Evolutionary conservation across 495 filamentous ascomycete species (phyloP).

Genomic region (Filosporella fistucella): DNA sequence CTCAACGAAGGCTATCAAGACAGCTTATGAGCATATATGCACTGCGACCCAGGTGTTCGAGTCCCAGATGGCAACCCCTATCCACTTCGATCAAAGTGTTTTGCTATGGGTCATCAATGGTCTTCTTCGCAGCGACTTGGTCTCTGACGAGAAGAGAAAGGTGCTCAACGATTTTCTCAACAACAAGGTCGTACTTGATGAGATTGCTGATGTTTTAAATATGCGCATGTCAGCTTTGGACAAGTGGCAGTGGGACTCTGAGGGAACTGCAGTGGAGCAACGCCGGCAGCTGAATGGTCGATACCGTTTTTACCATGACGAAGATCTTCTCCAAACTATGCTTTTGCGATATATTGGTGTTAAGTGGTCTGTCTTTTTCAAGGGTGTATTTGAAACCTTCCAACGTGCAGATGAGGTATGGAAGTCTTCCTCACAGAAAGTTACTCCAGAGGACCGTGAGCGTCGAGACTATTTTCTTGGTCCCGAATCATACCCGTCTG

Average conservation of each 20-base stretch:
- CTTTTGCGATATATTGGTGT: slow-evolving; percentile 60
- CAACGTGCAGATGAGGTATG: slow-evolving; percentile 31
- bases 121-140: slow-evolving; percentile 48
- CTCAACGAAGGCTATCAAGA: slow-evolving; percentile 22
- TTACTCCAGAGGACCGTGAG: slow-evolving; percentile 39
- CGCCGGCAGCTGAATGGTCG: slow-evolving; percentile 57
- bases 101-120: slow-evolving; percentile 48
- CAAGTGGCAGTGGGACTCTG: slow-evolving; percentile 50
- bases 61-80: slow-evolving; percentile 25
- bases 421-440: slow-evolving; percentile 29
- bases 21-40: slow-evolving; percentile 38
- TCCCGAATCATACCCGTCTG: background rate
- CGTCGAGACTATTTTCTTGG: slow-evolving; percentile 45
- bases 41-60: slow-evolving; percentile 39
- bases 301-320: slow-evolving; percentile 60
- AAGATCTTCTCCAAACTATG: slow-evolving; percentile 59
- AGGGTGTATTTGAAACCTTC: slow-evolving; percentile 34
- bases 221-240: slow-evolving; percentile 57
- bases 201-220: slow-evolving; percentile 62
- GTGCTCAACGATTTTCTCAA: slow-evolving; percentile 54
- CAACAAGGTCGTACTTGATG: slow-evolving; percentile 47
- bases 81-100: slow-evolving; percentile 32
- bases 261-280: slow-evolving; percentile 48
- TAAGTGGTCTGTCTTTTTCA: slow-evolving; percentile 52
- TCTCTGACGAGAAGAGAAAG: slow-evolving; percentile 52